phyloP scores from a whole-genome alignment of 176 grass and related monocot genomes.

The Zizania latifolia region DNA sequence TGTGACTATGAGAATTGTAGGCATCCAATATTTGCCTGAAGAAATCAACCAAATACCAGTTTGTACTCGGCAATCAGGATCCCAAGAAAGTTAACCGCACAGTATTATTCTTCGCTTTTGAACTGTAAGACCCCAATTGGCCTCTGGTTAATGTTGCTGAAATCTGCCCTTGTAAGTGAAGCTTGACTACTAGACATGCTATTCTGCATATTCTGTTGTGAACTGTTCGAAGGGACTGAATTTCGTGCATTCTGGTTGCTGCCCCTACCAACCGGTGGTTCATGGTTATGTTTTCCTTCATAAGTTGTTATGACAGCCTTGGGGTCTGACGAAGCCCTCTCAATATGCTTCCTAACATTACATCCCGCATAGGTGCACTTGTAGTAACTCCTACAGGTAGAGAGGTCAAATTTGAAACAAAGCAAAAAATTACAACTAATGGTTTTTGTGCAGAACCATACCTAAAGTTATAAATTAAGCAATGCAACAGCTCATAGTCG shows the following conservation, averaged over 20 bases:
- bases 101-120: slow-evolving; percentile 60
- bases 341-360: slow-evolving; percentile 89
- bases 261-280: slow-evolving; percentile 66
- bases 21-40: slow-evolving; percentile 25
- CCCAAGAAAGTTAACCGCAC: neutral
- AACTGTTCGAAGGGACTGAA: slow-evolving; percentile 12
- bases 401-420: neutral
- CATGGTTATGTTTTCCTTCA: slow-evolving; percentile 92
- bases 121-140: slow-evolving; percentile 52
- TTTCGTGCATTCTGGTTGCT: slow-evolving; percentile 52
- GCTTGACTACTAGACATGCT: slow-evolving; percentile 48
- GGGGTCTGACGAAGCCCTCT: slow-evolving; percentile 70
- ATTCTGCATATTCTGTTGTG: slow-evolving; percentile 47
- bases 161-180: slow-evolving; percentile 51
- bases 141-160: slow-evolving; percentile 37
- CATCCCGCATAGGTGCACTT: slow-evolving; percentile 78
- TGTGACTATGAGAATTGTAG: slow-evolving; percentile 18
- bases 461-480: slow-evolving; percentile 7
- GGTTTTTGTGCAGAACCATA: neutral
- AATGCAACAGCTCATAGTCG: neutral
- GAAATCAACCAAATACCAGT: slow-evolving; percentile 24
- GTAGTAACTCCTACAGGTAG: slow-evolving; percentile 74
- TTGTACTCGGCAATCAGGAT: neutral
- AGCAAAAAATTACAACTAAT: neutral
- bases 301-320: slow-evolving; percentile 88